Evolutionary conservation across 2,329 filamentous ascomycete genomes (phyloP).

Genomic region (Graphilbum fragrans): DNA sequence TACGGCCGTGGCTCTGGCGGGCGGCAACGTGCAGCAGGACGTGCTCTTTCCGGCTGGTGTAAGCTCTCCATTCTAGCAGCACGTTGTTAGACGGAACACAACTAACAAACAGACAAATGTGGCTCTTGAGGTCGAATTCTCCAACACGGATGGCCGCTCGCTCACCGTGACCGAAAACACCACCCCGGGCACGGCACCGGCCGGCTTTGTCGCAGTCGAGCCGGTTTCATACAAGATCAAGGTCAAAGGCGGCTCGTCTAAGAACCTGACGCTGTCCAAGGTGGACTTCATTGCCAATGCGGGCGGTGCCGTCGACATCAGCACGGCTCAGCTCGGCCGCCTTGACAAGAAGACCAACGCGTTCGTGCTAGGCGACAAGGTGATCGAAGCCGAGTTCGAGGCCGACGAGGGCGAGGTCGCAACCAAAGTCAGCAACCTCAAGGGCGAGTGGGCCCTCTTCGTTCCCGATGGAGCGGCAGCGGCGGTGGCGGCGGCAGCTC

Average conservation of each 20-base stretch:
- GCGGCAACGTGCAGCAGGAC: constrained; percentile 21
- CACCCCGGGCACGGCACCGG: constrained; percentile 17
- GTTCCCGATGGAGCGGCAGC: constrained; percentile 12
- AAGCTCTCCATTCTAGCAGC: constrained; percentile 9
- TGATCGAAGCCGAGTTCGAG: constrained; percentile 26
- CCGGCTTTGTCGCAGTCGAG: constrained; percentile 25
- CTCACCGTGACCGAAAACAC: constrained; percentile 25
- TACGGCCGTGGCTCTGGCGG: no score
- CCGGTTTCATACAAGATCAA: constrained; percentile 22
- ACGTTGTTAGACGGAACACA: not conserved
- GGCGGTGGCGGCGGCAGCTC: no score
- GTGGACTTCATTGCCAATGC: constrained; percentile 26
- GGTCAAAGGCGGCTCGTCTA: constrained; percentile 18
- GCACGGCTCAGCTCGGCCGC: constrained; percentile 21
- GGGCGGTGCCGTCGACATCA: constrained; percentile 23
- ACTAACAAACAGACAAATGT: constrained; percentile 13
- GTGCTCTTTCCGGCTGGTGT: constrained; percentile 20
- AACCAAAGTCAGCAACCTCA: constrained; percentile 17
- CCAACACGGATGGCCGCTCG: constrained; percentile 19
- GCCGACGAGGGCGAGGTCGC: constrained; percentile 26
- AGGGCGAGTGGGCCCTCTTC: constrained; percentile 22
- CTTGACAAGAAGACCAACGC: constrained; percentile 21
- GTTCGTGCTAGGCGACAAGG: constrained; percentile 21
- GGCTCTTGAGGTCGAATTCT: constrained; percentile 26
- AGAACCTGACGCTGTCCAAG: constrained; percentile 22